Evolutionary conservation across 352 stramenopile genomes (phyloP).

Genomic region (Phytophthora melonis): DNA sequence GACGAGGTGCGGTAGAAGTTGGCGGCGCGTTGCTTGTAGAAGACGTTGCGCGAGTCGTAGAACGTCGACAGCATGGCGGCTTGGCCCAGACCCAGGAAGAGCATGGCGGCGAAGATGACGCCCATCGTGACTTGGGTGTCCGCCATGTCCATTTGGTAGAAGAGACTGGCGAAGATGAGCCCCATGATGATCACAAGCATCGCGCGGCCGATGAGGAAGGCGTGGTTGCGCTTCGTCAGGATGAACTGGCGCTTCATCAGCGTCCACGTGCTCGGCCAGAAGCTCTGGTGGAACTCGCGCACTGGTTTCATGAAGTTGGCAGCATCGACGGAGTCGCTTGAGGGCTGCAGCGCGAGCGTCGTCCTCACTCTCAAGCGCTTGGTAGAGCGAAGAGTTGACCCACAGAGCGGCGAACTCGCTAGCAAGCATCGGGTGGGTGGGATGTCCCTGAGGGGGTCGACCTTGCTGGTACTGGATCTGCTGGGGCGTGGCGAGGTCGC

Average conservation of each 20-base stretch:
- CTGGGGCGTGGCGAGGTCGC: conserved; percentile 21
- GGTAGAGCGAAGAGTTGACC: conserved; percentile 47
- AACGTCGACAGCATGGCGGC: conserved; percentile 84
- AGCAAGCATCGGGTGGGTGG: conserved; percentile 31
- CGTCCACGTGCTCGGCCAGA: conserved; percentile 53
- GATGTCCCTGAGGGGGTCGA: conserved; percentile 1
- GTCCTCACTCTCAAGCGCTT: conserved; percentile 27
- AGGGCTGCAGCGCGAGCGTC: conserved; percentile 11
- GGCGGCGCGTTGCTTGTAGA: conserved; percentile 89
- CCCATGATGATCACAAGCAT: conserved; percentile 65
- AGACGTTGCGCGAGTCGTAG: conserved; percentile 72
- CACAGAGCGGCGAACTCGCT: conserved; percentile 63
- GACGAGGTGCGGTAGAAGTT: conserved; percentile 90
- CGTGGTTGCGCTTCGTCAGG: conserved; percentile 69
- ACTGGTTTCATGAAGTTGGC: conserved; percentile 55
- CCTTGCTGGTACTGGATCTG: conserved; percentile 13
- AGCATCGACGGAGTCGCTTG: conserved; percentile 48
- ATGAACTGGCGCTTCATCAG: conserved; percentile 73
- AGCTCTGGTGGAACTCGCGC: conserved; percentile 54
- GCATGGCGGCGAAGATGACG: conserved; percentile 84
- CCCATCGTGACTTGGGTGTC: conserved; percentile 76
- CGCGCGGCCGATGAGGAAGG: conserved; percentile 59
- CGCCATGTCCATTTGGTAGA: conserved; percentile 57
- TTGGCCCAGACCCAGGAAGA: conserved; percentile 86
- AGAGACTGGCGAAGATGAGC: conserved; percentile 59